Evolutionary conservation across 129 eudicot species (phyloP).

Genomic region (Kitagawia praeruptora): DNA sequence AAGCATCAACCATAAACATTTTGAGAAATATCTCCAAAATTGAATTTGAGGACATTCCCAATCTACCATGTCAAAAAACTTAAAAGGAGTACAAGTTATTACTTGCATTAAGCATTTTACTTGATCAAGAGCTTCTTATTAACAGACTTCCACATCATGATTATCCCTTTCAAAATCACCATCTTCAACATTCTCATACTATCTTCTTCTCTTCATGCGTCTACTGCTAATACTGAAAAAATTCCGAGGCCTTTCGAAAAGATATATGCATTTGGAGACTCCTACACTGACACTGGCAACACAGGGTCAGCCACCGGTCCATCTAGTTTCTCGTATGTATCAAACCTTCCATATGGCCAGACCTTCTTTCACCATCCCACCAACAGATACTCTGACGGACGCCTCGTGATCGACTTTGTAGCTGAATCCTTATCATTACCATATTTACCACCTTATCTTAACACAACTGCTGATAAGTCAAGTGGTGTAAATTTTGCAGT

Average conservation of each 20-base stretch:
- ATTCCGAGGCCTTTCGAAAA: conserved; percentile 32
- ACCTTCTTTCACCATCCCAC: conserved; percentile 91
- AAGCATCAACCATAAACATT: neutral
- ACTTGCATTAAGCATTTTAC: neutral
- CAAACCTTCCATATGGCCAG: conserved; percentile 67
- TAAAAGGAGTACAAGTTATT: neutral
- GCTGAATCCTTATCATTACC: conserved; percentile 54
- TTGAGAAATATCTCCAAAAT: neutral
- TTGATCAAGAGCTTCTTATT: neutral
- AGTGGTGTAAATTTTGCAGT: conserved; percentile 72
- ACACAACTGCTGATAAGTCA: conserved; percentile 28
- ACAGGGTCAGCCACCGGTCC: conserved; percentile 56
- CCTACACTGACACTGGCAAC: conserved; percentile 93
- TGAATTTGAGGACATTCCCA: neutral
- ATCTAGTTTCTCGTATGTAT: conserved; percentile 23
- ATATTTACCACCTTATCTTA: conserved; percentile 55
- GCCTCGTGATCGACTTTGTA: conserved; percentile 73
- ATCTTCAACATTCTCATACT: conserved; percentile 19
- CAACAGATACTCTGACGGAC: conserved; percentile 87
- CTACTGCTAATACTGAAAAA: neutral
- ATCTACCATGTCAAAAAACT: neutral
- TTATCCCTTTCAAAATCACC: neutral
- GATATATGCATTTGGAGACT: conserved; percentile 74
- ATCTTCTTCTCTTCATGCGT: conserved; percentile 5
- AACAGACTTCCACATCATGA: neutral